Percentiles rank a stretch among this genome's conserved stretches.
phyloP scores from a whole-genome alignment of 345 rosid genomes.

The Garcia nutans region DNA sequence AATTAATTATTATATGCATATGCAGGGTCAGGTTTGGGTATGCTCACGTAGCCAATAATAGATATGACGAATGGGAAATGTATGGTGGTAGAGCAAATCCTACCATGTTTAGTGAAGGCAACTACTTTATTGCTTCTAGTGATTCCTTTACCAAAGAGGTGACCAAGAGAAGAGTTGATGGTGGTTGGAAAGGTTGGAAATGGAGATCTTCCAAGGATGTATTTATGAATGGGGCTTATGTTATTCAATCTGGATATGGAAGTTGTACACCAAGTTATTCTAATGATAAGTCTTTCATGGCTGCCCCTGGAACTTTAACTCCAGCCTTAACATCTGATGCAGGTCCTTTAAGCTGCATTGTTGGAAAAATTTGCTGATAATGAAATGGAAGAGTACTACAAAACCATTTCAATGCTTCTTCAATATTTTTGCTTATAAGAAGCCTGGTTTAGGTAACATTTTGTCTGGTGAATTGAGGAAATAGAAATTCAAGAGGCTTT shows the following conservation, averaged over 20 bases:
- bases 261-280: constrained; percentile 21
- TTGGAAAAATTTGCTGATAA: constrained; percentile 14
- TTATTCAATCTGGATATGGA: constrained; percentile 34
- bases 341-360: constrained; percentile 24
- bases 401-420: too few relatives aligned
- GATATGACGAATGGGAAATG: constrained; percentile 28
- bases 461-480: too few relatives aligned
- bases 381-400: not conserved
- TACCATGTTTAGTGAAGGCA: constrained; percentile 28
- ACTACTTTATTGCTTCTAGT: constrained; percentile 21
- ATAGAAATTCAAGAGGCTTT: too few relatives aligned
- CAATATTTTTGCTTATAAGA: too few relatives aligned
- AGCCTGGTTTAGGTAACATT: not conserved
- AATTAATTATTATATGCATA: too few relatives aligned
- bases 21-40: constrained; percentile 30
- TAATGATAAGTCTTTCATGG: not conserved
- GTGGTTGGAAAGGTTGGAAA: constrained; percentile 30
- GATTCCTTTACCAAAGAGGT: constrained; percentile 12
- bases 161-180: constrained; percentile 15
- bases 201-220: constrained; percentile 31
- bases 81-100: constrained; percentile 33
- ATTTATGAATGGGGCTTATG: constrained; percentile 27
- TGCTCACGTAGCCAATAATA: constrained; percentile 29
- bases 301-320: constrained; percentile 18
- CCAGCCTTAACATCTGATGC: constrained; percentile 27